Base-by-base conservation (phyloP, 1,284 basidiomycete species). In the Chiua sp. region DNA sequence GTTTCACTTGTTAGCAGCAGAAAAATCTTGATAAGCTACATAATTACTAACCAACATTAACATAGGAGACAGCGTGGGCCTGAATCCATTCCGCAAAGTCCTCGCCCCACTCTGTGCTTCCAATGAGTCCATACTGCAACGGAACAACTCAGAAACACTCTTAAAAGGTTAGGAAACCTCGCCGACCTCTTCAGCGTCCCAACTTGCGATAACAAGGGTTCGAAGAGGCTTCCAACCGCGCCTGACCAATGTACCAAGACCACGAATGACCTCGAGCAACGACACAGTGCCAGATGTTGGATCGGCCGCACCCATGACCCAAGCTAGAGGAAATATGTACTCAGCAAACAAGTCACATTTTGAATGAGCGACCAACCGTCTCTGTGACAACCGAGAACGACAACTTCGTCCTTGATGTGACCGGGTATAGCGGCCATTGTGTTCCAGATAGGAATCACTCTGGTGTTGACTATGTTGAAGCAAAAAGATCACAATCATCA, bases 341-440 rank as follows among this genome's bases (percentile, higher is more conserved):
- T 68, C 15, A 80, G 76, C 74, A 57, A 49, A 57, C 22, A 18
- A 39, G 46, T 26, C 47, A 33, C 49, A 51, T 51, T 12, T 12
- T 52, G 48, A 37, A 37, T 12, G 35, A 53, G 51, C 54, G 20
- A 73, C 82, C 62, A 56, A 87, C 91, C 93, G 79, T 96, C 94
- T 55, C 93, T 85, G 74, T 97, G 94, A 68, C 90, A 91, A 12
- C 95, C 96, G 59, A 98, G 73, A 28, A 98, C 72, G 26, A 97
- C 85, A 1, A 96, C 88, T 71, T 98, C 94, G 68, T 96, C 88
- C 63, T 84, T 84, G 69, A 98, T 87, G 65, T 91, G 87, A 1
- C 97, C 96, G 10, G 95, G 96, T 62, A 98, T 93, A 44, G 90
- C 84, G 5, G 88, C 93, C 87, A 97, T 94, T 0, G 89, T 86